Base-by-base conservation (phyloP, 768 basidiomycete species). In the Auriculariales sp. region DNA sequence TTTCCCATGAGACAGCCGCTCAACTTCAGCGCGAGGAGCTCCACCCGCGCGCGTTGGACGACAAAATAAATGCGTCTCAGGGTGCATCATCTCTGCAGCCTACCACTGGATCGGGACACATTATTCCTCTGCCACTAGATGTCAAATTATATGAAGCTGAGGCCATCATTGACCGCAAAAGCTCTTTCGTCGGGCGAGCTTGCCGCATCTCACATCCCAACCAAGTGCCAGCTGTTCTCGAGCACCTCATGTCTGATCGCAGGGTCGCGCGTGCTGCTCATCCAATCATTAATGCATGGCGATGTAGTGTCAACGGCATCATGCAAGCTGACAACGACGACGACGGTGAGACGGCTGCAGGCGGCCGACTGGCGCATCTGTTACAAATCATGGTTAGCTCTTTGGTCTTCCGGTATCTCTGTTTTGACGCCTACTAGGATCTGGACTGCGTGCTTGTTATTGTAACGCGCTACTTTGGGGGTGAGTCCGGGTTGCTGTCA, bases 381-480 rank as follows among this genome's bases (percentile, higher is more conserved):
- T 66, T 99, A 3, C 89, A 92, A 54, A 90, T 94, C 42, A 62
- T 95, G 44, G 88, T 88, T 52, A 46, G 77, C 58, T 24, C 33
- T 11, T 10, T 27, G 6, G n/a, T 46, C 22, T n/a, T 9, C 1
- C 11, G 9, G 4, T 12, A 24, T 4, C 27, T 10, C 33, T 39
- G 17, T n/a, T 19, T 55, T 45, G 32, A 53, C 32, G 50, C 19
- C 28, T 49, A 49, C 12, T 55, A 88, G 86, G 87, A 89, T 53
- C 71, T 84, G 19, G 75, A 80, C 52, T 75, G 93, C 57, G 87
- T 95, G 11, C 70, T 98, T 1, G 84, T 99, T 14, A 68, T 97
- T 17, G 94, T 99, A 11, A 90, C 92, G 3, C 79, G 94, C 32
- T 94, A 89, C 66, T 97, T 86, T 59, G 94, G 94, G 12, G 94